phyloP scores from a whole-genome alignment of 192 early-diverging fungal genomes.

The Coemansia sp. region DNA sequence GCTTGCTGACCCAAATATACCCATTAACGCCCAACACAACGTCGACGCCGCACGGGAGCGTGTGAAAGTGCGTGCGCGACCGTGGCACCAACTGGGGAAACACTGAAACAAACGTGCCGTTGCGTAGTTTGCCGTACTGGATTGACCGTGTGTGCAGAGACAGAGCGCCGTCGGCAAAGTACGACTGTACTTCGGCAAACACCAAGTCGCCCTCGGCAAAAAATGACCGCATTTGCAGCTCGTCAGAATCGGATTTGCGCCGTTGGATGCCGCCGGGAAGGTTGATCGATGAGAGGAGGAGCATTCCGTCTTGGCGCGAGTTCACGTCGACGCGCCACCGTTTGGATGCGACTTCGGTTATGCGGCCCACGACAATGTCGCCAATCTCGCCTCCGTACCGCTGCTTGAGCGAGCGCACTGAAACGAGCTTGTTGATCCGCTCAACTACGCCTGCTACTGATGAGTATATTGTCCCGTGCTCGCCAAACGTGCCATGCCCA shows the following conservation, averaged over 20 bases:
- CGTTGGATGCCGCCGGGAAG: constrained; percentile 93
- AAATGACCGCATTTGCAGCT: constrained; percentile 94
- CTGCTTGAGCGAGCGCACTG: constrained; percentile 82
- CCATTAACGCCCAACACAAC: constrained; percentile 95
- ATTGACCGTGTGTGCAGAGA: constrained; percentile 86
- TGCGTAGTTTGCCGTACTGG: constrained; percentile 87
- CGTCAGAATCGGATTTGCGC: constrained; percentile 93
- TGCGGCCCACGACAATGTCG: constrained; percentile 93
- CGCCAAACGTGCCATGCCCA: constrained; percentile 87
- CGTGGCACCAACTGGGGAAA: constrained; percentile 88
- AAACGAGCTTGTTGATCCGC: constrained; percentile 93
- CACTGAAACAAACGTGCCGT: constrained; percentile 78
- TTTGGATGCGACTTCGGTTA: constrained; percentile 85
- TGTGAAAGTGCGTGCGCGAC: constrained; percentile 92
- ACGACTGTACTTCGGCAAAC: constrained; percentile 85
- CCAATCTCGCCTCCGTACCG: constrained; percentile 94
- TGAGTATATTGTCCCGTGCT: constrained; percentile 69
- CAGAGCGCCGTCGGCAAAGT: constrained; percentile 83
- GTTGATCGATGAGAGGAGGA: constrained; percentile 88
- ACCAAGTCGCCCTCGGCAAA: constrained; percentile 93
- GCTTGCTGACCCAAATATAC: constrained; percentile 93
- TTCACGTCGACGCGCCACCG: constrained; percentile 95
- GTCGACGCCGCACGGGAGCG: constrained; percentile 89
- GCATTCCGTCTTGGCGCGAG: constrained; percentile 79
- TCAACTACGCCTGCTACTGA: constrained; percentile 90